These are phyloP conservation scores for Tricholoma bakamatsutake DNA, from an alignment of 768 basidiomycete genomes.

Conservation along the genomic window DNA sequence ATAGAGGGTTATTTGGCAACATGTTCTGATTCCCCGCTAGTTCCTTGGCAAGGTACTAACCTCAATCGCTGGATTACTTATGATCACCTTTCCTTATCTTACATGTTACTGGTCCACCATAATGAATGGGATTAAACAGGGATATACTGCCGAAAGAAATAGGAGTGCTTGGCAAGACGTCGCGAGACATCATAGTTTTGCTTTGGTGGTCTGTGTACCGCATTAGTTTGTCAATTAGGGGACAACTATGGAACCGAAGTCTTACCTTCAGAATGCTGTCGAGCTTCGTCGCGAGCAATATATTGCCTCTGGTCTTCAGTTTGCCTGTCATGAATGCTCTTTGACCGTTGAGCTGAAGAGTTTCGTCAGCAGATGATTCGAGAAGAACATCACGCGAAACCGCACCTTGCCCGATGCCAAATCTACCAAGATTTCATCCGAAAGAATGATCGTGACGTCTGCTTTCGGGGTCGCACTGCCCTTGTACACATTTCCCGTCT, in stretches of 20 bases:
- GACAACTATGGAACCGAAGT: not conserved
- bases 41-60: not conserved
- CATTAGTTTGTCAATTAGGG: not conserved
- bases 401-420: slow-evolving; percentile 70
- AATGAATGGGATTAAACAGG: slow-evolving; percentile 5
- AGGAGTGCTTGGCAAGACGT: not conserved
- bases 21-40: slow-evolving; percentile 45
- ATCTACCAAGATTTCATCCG: slow-evolving; percentile 68
- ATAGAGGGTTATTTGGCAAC: slow-evolving; percentile 73
- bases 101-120: not conserved
- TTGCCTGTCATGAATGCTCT: slow-evolving; percentile 96
- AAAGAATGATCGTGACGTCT: slow-evolving; percentile 77
- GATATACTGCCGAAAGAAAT: slow-evolving; percentile 3
- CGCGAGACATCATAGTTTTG: slow-evolving; percentile 33
- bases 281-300: slow-evolving; percentile 93
- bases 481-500: slow-evolving; percentile 69
- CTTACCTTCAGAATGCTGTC: slow-evolving; percentile 75
- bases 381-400: not conserved
- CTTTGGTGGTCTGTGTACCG: slow-evolving; percentile 30
- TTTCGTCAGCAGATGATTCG: not conserved
- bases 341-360: slow-evolving; percentile 74
- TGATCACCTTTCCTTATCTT: slow-evolving; percentile 6
- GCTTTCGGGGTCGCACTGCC: slow-evolving; percentile 68
- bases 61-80: slow-evolving; percentile 4
- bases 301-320: slow-evolving; percentile 87